Evolutionary conservation across 805 yeast genomes (phyloP).

Genomic region (Candida quercuum): DNA sequence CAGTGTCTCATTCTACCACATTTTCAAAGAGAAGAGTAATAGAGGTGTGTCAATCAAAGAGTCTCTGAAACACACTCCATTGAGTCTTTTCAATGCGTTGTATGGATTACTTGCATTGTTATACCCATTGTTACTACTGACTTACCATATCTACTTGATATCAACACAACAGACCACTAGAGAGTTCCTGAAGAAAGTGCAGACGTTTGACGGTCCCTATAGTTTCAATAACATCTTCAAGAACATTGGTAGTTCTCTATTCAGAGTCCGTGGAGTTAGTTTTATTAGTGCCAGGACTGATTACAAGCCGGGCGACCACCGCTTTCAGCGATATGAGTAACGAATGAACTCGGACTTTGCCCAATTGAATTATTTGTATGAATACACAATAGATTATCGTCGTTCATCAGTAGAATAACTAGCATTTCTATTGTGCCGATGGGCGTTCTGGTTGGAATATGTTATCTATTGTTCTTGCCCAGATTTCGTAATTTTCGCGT

Average conservation of each 20-base stretch:
- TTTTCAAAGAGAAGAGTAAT: conserved; percentile 21
- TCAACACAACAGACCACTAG: conserved; percentile 63
- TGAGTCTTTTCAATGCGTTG: conserved; percentile 48
- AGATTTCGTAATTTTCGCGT: too few species aligned
- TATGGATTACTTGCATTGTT: conserved; percentile 38
- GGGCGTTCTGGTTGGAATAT: too few species aligned
- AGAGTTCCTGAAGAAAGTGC: conserved; percentile 52
- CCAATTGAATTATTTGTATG: too few species aligned
- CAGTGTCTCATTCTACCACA: conserved; percentile 28
- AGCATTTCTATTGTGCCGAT: too few species aligned
- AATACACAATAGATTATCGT: too few species aligned
- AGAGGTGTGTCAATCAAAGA: too few species aligned
- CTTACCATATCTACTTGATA: conserved; percentile 50
- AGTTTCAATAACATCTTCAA: conserved; percentile 24
- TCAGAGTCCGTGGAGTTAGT: conserved; percentile 35
- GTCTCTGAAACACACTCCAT: conserved; percentile 26
- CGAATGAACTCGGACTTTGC: too few species aligned
- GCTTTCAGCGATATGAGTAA: conserved; percentile 27
- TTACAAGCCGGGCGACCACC: conserved; percentile 31
- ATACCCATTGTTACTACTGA: conserved; percentile 52
- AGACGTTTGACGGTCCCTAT: conserved; percentile 35
- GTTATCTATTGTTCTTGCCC: too few species aligned
- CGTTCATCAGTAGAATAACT: too few species aligned
- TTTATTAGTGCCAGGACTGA: conserved; percentile 26
- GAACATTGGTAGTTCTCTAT: conserved; percentile 30